Conservation (phyloP, 371 early-diverging fungal species). For the Blyttiomyces sp. region DNA sequence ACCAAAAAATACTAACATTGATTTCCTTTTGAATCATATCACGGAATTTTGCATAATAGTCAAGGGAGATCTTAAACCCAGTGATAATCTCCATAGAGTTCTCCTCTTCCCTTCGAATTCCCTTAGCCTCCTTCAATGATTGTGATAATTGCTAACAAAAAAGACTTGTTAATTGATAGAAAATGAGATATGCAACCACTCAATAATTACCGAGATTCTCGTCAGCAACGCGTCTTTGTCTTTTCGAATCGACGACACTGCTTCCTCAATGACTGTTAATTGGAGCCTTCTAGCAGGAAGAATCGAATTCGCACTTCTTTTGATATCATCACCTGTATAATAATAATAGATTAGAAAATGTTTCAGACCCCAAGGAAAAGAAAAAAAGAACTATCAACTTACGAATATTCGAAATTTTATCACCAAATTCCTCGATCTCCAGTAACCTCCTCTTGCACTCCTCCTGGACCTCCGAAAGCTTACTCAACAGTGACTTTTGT, state of each 20-base stretch:
- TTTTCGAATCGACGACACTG: not conserved
- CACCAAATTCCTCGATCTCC: not conserved
- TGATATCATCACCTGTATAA: not conserved
- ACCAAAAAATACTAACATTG: not conserved
- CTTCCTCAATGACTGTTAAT: conserved; percentile 5
- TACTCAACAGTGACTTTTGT: not conserved
- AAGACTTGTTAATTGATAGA: too few species aligned
- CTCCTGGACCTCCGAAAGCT: not conserved
- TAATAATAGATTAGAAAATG: not conserved
- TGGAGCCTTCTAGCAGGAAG: not conserved
- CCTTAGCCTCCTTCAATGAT: not conserved
- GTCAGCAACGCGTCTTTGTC: not conserved
- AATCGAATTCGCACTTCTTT: too few species aligned
- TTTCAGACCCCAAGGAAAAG: not conserved
- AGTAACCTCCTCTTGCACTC: conserved; percentile 1
- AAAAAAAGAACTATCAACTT: conserved; percentile 1
- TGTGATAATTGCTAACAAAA: too few species aligned
- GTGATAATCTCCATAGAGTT: conserved; percentile 3
- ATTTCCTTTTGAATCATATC: not conserved
- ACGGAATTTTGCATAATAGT: conserved; percentile 4
- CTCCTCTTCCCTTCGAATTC: conserved; percentile 6
- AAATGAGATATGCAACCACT: too few species aligned
- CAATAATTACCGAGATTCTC: not conserved
- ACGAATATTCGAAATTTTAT: conserved; percentile 6
- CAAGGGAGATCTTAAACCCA: conserved; percentile 13